Evolutionary conservation across 129 eudicot genomes (phyloP), one percentile per base, ranked within the genome.

Genomic region (Lonicera japonica): DNA sequence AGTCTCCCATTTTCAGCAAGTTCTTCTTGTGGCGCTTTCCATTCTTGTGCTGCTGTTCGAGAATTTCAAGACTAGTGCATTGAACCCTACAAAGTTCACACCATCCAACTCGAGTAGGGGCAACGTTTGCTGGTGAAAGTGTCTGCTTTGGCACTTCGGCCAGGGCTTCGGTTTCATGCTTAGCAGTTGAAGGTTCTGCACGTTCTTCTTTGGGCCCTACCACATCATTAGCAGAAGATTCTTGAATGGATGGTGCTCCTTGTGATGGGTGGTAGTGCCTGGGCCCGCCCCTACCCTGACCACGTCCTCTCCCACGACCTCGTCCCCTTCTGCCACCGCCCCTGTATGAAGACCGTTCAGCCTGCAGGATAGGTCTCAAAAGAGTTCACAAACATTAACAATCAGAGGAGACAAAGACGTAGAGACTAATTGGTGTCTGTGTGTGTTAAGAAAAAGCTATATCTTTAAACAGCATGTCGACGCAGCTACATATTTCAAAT

Each of bases 51-150:
- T 75, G 78, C 52, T 75, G 78, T 61, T 70, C 74, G 36, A 82
- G 84, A 20, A 82, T 64, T 59, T 78, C 84, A 22, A 60, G 21
- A 34, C 74, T 71, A 54, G 72, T 78, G 79, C 88, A 82, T 41
- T 75, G 76, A 57, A 82, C 81, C 61, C 58, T 54, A 60, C 88
- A 82, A 56, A 82, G 25, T 63, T 82, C 88, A 71, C 88, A 82
- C 84, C 81, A 60, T 40, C 72, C 75, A 11, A 63, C 58, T 48
- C 57, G 74, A 25, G 29, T 40, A 22, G 40, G 55, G 39, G 54
- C 71, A 8, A 56, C 16, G 20, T 46, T 40, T 56, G 36, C 43
- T 16, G 59, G 52, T 25, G 54, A 15, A 48, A 56, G 23, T 63
- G 54, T 17, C 25, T 63, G 56, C 11, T 45, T 1, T 52, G 69